phyloP scores from a whole-genome alignment of 495 filamentous ascomycete genomes.

The Daldinia loculata region DNA sequence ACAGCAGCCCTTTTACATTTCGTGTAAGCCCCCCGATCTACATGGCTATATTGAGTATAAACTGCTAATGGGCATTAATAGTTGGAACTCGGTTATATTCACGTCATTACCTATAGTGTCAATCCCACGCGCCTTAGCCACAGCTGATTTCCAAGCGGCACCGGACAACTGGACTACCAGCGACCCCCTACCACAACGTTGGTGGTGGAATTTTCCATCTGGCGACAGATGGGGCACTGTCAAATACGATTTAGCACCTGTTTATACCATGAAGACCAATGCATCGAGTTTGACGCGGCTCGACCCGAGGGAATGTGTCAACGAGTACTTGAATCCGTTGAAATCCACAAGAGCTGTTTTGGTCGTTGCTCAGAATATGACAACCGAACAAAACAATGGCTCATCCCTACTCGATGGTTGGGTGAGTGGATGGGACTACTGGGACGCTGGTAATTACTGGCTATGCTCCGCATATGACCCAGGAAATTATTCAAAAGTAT shows the following conservation, averaged over 20 bases:
- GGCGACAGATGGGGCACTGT: neutral
- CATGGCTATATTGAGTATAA: neutral
- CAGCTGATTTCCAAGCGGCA: neutral
- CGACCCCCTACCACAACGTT: neutral
- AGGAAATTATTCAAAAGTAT: neutral
- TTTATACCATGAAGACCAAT: neutral
- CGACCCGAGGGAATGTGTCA: neutral
- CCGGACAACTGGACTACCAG: neutral
- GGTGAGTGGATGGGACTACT: conserved; percentile 7
- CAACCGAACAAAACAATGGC: neutral
- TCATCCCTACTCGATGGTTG: neutral
- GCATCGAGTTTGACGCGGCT: neutral
- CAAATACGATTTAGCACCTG: neutral
- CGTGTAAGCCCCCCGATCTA: neutral
- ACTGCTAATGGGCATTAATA: neutral
- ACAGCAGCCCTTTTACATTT: neutral
- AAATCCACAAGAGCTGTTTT: neutral
- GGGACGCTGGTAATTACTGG: conserved; percentile 9
- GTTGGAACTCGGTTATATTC: conserved; percentile 8
- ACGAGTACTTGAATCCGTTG: neutral
- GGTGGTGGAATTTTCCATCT: neutral
- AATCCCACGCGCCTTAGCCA: neutral
- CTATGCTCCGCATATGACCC: neutral
- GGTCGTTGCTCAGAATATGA: neutral
- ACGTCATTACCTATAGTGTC: conserved; percentile 3